These are phyloP conservation scores for Penicilliopsis zonata DNA, from an alignment of 495 filamentous ascomycete species.

Conservation along the genomic window DNA sequence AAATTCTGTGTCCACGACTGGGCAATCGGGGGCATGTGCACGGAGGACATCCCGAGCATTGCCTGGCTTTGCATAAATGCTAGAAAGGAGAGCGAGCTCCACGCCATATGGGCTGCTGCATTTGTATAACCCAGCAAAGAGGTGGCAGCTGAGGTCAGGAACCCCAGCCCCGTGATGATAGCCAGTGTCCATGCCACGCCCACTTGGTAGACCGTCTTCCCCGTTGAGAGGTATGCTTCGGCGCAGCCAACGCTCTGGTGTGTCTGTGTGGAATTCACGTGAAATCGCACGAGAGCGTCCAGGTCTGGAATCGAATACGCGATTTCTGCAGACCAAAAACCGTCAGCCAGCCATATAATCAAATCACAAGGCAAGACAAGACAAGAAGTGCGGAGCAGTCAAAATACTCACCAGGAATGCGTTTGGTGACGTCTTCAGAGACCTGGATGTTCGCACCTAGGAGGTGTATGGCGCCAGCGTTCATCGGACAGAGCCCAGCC, in stretches of 20 bases:
- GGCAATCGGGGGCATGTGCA: constrained; percentile 82
- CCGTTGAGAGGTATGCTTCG: constrained; percentile 80
- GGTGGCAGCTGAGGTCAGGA: constrained; percentile 72
- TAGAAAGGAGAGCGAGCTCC: constrained; percentile 85
- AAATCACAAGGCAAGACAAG: too few species aligned
- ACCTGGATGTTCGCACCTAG: constrained; percentile 52
- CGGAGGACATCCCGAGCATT: constrained; percentile 76
- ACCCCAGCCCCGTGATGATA: constrained; percentile 70
- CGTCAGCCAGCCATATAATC: too few species aligned
- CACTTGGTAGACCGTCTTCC: constrained; percentile 82
- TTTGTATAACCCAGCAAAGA: constrained; percentile 82
- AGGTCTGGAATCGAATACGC: constrained; percentile 87
- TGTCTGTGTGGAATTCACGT: constrained; percentile 55
- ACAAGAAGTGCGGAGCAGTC: too few species aligned
- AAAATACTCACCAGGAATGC: constrained; percentile 65
- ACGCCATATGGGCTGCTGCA: constrained; percentile 88
- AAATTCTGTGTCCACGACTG: constrained; percentile 96
- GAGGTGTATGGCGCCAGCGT: constrained; percentile 67
- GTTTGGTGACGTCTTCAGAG: constrained; percentile 37
- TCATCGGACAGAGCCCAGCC: constrained; percentile 86
- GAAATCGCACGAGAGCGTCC: constrained; percentile 77
- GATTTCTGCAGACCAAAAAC: too few species aligned
- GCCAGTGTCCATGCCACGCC: constrained; percentile 85
- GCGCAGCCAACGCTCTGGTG: constrained; percentile 68
- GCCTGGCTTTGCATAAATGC: constrained; percentile 94